Conservation (phyloP, 2,329 filamentous ascomycete genomes). For the Conoideocrella luteorostrata region DNA sequence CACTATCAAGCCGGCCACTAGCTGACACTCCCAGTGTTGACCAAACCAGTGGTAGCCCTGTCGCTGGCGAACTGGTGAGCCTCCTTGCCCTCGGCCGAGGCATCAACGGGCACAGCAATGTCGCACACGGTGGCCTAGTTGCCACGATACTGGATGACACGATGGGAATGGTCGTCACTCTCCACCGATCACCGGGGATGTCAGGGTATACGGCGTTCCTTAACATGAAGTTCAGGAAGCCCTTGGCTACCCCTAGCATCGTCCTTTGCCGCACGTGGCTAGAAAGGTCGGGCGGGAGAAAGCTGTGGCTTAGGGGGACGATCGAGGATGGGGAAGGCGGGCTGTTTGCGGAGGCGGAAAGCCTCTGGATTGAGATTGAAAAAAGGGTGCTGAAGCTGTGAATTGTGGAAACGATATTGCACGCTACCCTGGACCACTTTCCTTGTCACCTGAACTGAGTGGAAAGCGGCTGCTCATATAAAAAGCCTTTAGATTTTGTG, state of each 20-base stretch:
- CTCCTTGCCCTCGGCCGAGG: neutral
- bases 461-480: too few species aligned
- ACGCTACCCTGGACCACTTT: too few species aligned
- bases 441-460: too few species aligned
- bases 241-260: neutral
- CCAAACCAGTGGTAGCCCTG: neutral
- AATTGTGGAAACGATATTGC: too few species aligned
- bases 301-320: neutral
- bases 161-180: neutral
- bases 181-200: neutral
- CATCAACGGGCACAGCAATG: neutral
- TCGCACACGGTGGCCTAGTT: neutral
- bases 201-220: neutral
- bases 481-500: too few species aligned
- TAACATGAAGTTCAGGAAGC: neutral
- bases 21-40: neutral
- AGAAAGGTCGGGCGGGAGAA: neutral
- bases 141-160: neutral
- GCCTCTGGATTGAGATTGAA: neutral
- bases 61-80: neutral
- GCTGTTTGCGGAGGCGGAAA: neutral
- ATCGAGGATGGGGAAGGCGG: neutral
- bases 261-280: neutral
- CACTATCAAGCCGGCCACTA: neutral
- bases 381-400: neutral